Evolutionary conservation across 768 basidiomycete species (phyloP), one percentile per base, ranked within the genome.

Genomic region (Tulasnella sp.): DNA sequence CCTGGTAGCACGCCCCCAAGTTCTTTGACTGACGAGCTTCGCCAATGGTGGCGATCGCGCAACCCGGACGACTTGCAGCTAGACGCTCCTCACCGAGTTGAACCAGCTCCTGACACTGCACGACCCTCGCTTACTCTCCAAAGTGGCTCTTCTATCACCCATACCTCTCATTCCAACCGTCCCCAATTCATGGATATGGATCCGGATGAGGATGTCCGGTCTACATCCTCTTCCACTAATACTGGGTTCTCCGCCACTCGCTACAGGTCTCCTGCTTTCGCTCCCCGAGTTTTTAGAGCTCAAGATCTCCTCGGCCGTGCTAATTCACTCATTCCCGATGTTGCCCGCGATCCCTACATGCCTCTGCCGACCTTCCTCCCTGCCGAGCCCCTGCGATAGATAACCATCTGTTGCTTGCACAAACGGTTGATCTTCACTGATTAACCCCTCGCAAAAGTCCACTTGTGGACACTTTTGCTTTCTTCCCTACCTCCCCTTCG

Each of bases 191-290:
- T 54, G 12, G 52, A 54, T 17, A 40, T 40, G 21, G 52, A 54
- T 29, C 39, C 52, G 21, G 52, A 54, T 31, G 52, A 54, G 23
- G 52, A 54, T 23, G 19, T 31, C 29, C 39, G 29, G 37, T 54
- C 52, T 40, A 36, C 36, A 14, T 54, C 52, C 15, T 39, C 36
- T 17, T 54, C 52, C 25, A 29, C 46, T 48, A 32, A 25, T 8
- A 32, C 46, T 25, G 25, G 27, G n/a, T 48, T 32, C 25, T 23
- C 25, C 12, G 12, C 25, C 12, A n/a, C 46, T 12, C 27, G 46
- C 11, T 48, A 48, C 46, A 29, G 27, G 0, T n/a, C 19, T 25
- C 46, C 29, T 29, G 29, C 46, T 17, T 48, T 48, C 46, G 19
- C 46, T 48, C 46, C 46, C 9, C 23, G 46, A 17, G 46, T 48